Evolutionary conservation across 768 basidiomycete species (phyloP), one percentile per base, ranked within the genome.

Genomic region (Melanogaster broomeanus): DNA sequence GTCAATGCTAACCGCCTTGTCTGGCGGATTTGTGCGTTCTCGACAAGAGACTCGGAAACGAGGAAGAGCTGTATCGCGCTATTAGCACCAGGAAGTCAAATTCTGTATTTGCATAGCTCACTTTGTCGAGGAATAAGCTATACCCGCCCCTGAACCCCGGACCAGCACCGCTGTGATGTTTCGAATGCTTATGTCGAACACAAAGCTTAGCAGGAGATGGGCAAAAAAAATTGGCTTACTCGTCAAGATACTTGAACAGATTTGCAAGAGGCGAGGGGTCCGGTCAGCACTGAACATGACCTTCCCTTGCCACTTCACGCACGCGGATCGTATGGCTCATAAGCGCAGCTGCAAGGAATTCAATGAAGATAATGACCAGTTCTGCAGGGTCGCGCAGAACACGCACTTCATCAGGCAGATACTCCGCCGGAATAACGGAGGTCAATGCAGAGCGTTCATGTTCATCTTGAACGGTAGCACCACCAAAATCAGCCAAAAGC

Each of bases 301-400:
- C 90, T 49, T 93, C 91, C 57, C 83, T 80, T 3, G 88, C 88
- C 11, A 83, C 76, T 59, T 96, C 89, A n/a, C 92, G 82, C 31
- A 88, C 79, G 39, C 80, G 76, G 7, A 83, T 74, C 44, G 81
- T 79, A 12, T 84, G 79, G n/a, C 76, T 72, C 16, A 88, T 72
- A 40, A 95, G 72, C 37, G 88, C 72, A 33, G 81, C 81, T n/a
- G 90, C 85, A 27, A 90, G 74, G 45, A 83, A 80, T 4, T 73
- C 75, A 21, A 93, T 75, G 65, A 92, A 93, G 39, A 70, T 73
- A n/a, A 76, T 76, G 22, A 90, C 77, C 12, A 88, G 71, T 10
- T 78, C 76, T 15, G 69, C 68, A 3, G 86, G 83, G 55, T 84
- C 80, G 42, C 78, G 74, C 33, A 85, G 66, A 34, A 79, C 78